A percentile compares a stretch with the other conserved stretches of the same genome.
Evolutionary conservation across 495 filamentous ascomycete species (phyloP).

Genomic region (Xylaria sp.): DNA sequence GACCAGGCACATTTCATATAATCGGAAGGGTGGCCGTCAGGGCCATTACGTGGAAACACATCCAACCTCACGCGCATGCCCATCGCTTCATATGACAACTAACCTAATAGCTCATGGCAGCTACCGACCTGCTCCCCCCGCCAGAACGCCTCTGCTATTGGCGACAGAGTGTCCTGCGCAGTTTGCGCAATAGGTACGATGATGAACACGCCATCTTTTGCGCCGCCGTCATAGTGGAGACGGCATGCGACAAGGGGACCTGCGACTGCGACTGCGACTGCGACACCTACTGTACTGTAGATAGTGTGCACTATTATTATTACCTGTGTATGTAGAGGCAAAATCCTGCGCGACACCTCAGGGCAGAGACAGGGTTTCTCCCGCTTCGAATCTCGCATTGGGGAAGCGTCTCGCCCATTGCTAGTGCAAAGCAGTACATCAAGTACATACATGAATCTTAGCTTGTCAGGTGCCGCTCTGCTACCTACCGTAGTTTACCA

Average conservation of each 20-base stretch:
- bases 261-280: too few relatives aligned
- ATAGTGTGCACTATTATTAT: conserved; percentile 2
- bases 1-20: conserved; percentile 5
- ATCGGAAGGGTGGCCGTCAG: background rate
- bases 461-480: conserved; percentile 26
- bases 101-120: background rate
- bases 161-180: conserved; percentile 12
- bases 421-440: conserved; percentile 1
- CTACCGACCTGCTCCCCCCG: background rate
- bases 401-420: conserved; percentile 19
- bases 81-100: conserved; percentile 7
- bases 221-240: conserved; percentile 31
- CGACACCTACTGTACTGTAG: background rate
- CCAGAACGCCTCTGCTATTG: background rate
- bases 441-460: conserved; percentile 12
- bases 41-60: background rate
- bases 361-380: background rate
- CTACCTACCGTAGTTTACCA: conserved; percentile 15
- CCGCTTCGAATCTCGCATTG: conserved; percentile 10
- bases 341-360: conserved; percentile 21
- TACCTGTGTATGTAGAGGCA: conserved; percentile 2
- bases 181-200: conserved; percentile 24
- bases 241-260: conserved; percentile 23
- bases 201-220: conserved; percentile 27
- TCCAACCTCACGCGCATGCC: background rate